phyloP scores from a whole-genome alignment of 2,329 filamentous ascomycete genomes.

The Pyrenophora teres region DNA sequence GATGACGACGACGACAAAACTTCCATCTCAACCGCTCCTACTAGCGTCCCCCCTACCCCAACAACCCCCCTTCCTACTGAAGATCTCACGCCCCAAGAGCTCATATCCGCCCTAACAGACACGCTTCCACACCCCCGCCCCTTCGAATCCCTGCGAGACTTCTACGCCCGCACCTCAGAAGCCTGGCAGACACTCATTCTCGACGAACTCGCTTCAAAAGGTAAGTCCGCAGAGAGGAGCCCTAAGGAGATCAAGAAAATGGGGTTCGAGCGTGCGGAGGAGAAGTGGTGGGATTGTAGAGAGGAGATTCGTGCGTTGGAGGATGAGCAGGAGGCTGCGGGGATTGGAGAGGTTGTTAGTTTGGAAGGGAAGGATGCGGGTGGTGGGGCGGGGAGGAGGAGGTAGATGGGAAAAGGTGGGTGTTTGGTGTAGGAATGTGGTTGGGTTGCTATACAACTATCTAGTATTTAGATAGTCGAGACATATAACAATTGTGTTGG shows the following conservation, averaged over 20 bases:
- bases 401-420: slow-evolving; percentile 18
- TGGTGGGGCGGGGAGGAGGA: slow-evolving; percentile 41
- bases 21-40: slow-evolving; percentile 59
- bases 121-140: slow-evolving; percentile 76
- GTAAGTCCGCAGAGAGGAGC: slow-evolving; percentile 65
- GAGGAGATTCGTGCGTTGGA: slow-evolving; percentile 91
- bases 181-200: slow-evolving; percentile 91
- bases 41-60: slow-evolving; percentile 26
- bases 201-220: slow-evolving; percentile 68
- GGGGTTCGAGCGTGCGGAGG: slow-evolving; percentile 88
- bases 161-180: slow-evolving; percentile 84
- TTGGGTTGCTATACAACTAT: too few species aligned
- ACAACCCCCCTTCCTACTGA: slow-evolving; percentile 36
- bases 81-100: slow-evolving; percentile 54
- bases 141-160: slow-evolving; percentile 89
- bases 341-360: slow-evolving; percentile 92
- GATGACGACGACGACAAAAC: slow-evolving; percentile 58
- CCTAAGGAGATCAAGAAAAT: slow-evolving; percentile 90
- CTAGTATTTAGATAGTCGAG: too few species aligned
- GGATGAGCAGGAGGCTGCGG: slow-evolving; percentile 93
- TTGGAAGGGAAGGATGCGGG: slow-evolving; percentile 69
- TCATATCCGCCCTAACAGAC: slow-evolving; percentile 65
- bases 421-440: too few species aligned
- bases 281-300: slow-evolving; percentile 98
- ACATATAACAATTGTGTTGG: too few species aligned